Percentiles rank a stretch among this genome's conserved stretches.
Evolutionary conservation across 805 yeast genomes (phyloP).

Genomic region (Sungouiella thailandica): DNA sequence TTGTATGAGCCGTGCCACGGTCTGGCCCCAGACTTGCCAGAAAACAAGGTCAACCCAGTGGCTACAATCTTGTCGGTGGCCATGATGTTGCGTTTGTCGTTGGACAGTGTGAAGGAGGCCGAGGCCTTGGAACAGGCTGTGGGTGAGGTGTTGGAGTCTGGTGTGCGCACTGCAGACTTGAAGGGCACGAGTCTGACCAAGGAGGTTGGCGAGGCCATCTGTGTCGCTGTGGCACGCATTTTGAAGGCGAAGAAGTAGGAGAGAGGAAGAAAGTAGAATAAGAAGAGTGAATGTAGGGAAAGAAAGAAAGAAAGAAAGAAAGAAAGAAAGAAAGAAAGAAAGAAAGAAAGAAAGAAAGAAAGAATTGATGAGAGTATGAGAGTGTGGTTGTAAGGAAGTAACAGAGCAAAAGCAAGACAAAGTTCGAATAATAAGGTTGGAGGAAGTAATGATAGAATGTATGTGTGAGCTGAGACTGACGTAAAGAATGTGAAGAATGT

Average conservation of each 20-base stretch:
- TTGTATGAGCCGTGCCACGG: constrained; percentile 98
- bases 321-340: too few species aligned
- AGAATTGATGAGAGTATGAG: too few species aligned
- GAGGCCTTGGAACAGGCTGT: constrained; percentile 87
- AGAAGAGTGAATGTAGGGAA: too few species aligned
- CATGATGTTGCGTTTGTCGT: constrained; percentile 92
- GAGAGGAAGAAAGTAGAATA: too few species aligned
- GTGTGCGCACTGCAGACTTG: constrained; percentile 87
- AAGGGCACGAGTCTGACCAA: constrained; percentile 78
- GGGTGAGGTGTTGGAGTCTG: constrained; percentile 69
- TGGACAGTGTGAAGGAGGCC: constrained; percentile 80
- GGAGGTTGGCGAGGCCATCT: constrained; percentile 95
- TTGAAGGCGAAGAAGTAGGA: constrained; percentile 23
- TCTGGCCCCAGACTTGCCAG: constrained; percentile 90
- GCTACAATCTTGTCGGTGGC: constrained; percentile 96
- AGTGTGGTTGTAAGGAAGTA: too few species aligned
- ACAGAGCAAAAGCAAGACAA: too few species aligned
- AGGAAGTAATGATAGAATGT: too few species aligned
- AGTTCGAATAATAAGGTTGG: too few species aligned
- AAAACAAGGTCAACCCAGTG: constrained; percentile 87
- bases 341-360: too few species aligned
- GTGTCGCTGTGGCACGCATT: constrained; percentile 58
- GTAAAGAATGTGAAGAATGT: too few species aligned
- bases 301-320: too few species aligned
- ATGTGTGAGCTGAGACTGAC: too few species aligned